Base-by-base conservation (phyloP, 164 flowering plant species). In the Houttuynia cordata region DNA sequence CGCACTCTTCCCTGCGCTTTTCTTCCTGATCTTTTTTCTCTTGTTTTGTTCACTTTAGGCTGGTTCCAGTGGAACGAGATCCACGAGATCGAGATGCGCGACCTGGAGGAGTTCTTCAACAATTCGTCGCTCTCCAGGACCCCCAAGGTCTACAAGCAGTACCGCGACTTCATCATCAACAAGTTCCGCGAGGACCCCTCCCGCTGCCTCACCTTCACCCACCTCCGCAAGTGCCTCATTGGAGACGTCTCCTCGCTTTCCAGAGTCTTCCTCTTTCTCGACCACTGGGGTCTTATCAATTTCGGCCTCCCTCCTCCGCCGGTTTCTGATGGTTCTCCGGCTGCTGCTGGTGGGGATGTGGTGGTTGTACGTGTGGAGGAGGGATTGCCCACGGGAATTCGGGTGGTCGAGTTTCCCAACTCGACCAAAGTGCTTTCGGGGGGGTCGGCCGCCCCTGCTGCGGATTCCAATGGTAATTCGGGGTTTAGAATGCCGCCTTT, bases 41-140 rank as follows among this genome's bases (percentile, higher is more conserved):
- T 45, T 56, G 17, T 14, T 17, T 21, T 4, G 14, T 1, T 14
- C 37, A 20, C 6, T 51, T 41, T 68, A 86, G 95, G 86, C 72
- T 92, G 96, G 98, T 89, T 92, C 69, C 62, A 75, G 3, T 92
- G 96, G 98, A 79, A 76, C 64, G 81, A 81, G 17, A 87, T 92
- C 23, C 91, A 92, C 75, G 93, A 85, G 64, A 79, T 72, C 0
- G 98, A 92, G 81, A 76, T 66, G 25, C 18, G 5, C 1, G 74
- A 74, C 1, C 63, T 89, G 51, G 62, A 70, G 39, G 96, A 92
- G 58, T 92, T 89, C 71, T 92, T 92, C 72, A 80, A 86, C 64
- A 81, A 78, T 40, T 70, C 73, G 61, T 87, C 98, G 4, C 68
- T 81, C 18, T 77, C 98, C 0, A 72, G 85, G 54, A 83, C 91